Evolutionary conservation across 192 early-diverging fungal species (phyloP).

Genomic region (Borealophlyctis nickersoniae): DNA sequence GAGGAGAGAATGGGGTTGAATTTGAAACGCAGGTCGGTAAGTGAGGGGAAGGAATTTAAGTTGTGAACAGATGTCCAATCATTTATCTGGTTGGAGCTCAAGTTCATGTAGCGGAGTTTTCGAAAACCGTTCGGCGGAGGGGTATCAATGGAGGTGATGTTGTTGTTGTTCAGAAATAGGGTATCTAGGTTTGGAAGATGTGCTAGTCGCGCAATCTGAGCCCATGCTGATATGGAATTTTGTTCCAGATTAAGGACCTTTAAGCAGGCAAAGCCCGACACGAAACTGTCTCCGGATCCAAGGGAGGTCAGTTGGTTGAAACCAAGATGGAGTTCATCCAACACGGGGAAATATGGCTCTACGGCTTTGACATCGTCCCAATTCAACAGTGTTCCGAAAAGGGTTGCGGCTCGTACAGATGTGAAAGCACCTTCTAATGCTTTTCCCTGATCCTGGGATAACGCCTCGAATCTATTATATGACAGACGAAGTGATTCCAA

Average conservation of each 20-base stretch:
- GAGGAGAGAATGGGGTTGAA: constrained; percentile 34
- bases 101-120: constrained; percentile 23
- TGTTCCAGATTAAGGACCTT: constrained; percentile 36
- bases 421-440: constrained; percentile 20
- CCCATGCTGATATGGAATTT: constrained; percentile 36
- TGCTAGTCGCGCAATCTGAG: constrained; percentile 20
- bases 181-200: constrained; percentile 19
- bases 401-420: constrained; percentile 27
- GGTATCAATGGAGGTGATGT: constrained; percentile 11
- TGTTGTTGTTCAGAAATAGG: constrained; percentile 31
- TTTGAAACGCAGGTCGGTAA: constrained; percentile 30
- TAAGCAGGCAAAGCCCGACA: constrained; percentile 17
- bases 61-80: constrained; percentile 31
- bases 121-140: constrained; percentile 10
- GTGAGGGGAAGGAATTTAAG: constrained; percentile 34
- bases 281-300: not conserved
- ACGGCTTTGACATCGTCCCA: constrained; percentile 35
- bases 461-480: constrained; percentile 33
- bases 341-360: constrained; percentile 20
- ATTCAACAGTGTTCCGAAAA: constrained; percentile 29
- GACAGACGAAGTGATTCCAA: constrained; percentile 38
- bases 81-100: constrained; percentile 24
- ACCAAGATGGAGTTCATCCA: constrained; percentile 42
- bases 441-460: not conserved
- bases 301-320: constrained; percentile 28